These are phyloP conservation scores for Botrytis fabae DNA, from an alignment of 2,329 filamentous ascomycete species.

Conservation along the genomic window DNA sequence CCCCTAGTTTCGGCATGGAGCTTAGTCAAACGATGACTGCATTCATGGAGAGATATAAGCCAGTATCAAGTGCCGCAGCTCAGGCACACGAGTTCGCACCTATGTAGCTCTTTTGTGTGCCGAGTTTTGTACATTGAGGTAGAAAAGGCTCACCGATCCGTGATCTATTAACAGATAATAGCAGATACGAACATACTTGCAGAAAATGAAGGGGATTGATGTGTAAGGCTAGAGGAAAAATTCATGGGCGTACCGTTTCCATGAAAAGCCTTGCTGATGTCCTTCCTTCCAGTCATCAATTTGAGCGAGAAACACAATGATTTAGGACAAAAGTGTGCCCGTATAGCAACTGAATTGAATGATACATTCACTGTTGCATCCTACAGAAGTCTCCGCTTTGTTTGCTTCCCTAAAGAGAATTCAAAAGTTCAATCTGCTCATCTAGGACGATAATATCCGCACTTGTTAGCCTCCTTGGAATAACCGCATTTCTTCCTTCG, in stretches of 20 bases:
- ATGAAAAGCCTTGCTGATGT: not conserved
- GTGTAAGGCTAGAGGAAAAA: not conserved
- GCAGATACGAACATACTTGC: not conserved
- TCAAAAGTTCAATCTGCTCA: not conserved
- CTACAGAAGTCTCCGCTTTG: not conserved
- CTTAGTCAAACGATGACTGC: slow-evolving; percentile 1
- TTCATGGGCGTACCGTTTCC: not conserved
- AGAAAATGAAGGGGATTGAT: not conserved
- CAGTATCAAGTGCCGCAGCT: slow-evolving; percentile 1
- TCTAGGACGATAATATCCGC: not conserved
- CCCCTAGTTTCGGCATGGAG: not conserved
- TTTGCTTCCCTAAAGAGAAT: not conserved
- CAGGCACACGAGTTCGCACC: not conserved
- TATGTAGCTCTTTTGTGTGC: not conserved
- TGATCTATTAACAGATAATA: not conserved
- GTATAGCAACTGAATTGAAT: not conserved
- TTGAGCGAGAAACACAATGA: not conserved
- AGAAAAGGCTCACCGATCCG: not conserved
- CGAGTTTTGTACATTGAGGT: not conserved
- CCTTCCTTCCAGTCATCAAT: not conserved
- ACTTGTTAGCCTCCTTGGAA: not conserved
- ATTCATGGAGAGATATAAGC: not conserved
- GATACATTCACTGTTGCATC: not conserved
- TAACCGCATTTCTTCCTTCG: not conserved
- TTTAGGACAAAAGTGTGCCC: not conserved